Base-by-base conservation (phyloP, 2,329 filamentous ascomycete genomes). In the Sordariomycetes sp. region DNA sequence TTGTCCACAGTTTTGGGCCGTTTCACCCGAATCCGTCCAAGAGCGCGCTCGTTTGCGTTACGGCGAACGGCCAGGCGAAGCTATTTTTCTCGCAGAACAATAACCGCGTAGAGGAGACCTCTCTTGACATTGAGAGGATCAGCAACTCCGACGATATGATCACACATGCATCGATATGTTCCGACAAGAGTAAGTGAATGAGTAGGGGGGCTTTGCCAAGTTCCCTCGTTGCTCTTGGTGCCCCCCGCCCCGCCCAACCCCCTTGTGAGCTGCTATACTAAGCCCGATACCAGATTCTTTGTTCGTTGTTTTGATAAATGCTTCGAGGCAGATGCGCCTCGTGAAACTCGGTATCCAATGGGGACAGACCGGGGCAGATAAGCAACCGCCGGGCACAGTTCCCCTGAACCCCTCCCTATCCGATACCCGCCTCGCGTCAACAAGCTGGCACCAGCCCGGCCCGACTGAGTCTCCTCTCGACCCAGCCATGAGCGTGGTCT, bases 71-170 rank as follows among this genome's bases (percentile, higher is more conserved):
- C 8, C 73, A 83, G 54, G 76, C 97, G 58, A 87, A 86, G 65
- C 77, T 97, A 65, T 79, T 92, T 54, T 96, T 87, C 73, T 82
- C 88, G 48, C 89, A 92, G 62, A 85, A 82, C 51, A 90, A 85
- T 68, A 81, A 78, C 59, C 83, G 83, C 64, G 86, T 90, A 72
- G 82, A 86, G 60, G 89, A 95, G 66, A 81, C 83, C 0, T 81
- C 80, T 3, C 75, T 86, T n/a, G 88, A 93, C 62, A 72, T 96
- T 40, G 88, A 92, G 67, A 86, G 84, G 61, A 79, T 90, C 59
- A 79, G 83, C 32, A 85, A 85, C 37, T 85, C 87, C 0, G 85
- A 90, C 62, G 87, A 90, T 62, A 70, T 89, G n/a, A 79, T 93
- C 55, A 90, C 89, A 0, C 90, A 95, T 72, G 89, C 89, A 12